These are phyloP conservation scores for Rhizophagus clarus DNA, from an alignment of 192 early-diverging fungal genomes.

Conservation along the genomic window DNA sequence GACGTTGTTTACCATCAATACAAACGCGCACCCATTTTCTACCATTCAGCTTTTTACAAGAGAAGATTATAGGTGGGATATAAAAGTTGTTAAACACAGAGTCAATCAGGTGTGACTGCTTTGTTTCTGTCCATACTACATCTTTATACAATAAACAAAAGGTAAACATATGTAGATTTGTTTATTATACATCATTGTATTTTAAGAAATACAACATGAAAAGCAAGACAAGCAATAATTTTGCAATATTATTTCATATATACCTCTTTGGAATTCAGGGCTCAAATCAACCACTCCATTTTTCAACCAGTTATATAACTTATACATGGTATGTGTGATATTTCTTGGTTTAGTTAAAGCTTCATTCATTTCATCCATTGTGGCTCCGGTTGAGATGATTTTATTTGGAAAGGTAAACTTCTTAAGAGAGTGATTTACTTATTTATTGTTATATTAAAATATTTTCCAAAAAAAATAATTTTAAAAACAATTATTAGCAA, in stretches of 20 bases:
- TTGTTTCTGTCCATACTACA: constrained; percentile 18
- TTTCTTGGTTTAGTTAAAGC: constrained; percentile 30
- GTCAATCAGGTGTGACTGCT: constrained; percentile 34
- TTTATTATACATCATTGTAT: not conserved
- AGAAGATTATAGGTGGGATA: constrained; percentile 36
- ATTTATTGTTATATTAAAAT: too few species aligned
- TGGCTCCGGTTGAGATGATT: not conserved
- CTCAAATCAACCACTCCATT: constrained; percentile 29
- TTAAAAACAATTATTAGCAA: too few species aligned
- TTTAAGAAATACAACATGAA: too few species aligned
- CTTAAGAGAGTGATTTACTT: too few species aligned
- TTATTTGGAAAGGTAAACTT: too few species aligned
- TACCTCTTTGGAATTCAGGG: constrained; percentile 34
- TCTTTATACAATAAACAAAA: not conserved
- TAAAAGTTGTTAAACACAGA: constrained; percentile 39
- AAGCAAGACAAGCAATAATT: too few species aligned
- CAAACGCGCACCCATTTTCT: constrained; percentile 30
- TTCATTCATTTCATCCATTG: constrained; percentile 32
- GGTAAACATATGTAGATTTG: not conserved
- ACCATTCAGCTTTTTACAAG: constrained; percentile 17
- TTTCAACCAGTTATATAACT: constrained; percentile 29
- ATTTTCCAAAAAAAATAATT: too few species aligned
- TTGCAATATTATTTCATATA: not conserved
- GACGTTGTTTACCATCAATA: constrained; percentile 41
- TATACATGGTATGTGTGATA: constrained; percentile 32